These are phyloP conservation scores for Diaporthe australafricana DNA, from an alignment of 2,329 filamentous ascomycete genomes.

Conservation along the genomic window DNA sequence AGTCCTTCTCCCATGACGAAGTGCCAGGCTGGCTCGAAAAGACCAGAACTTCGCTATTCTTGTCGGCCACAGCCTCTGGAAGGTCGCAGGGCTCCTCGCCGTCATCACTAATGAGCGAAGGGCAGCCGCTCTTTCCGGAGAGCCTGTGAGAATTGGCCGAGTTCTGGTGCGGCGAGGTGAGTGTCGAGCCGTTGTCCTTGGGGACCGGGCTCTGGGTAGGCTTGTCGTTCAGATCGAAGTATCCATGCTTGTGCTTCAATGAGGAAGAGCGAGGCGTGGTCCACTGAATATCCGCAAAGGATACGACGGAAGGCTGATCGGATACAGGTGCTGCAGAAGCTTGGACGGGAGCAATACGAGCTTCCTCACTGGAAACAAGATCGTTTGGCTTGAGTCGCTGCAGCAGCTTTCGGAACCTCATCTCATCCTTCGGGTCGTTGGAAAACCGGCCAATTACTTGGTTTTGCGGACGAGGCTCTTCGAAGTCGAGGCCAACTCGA, in stretches of 20 bases:
- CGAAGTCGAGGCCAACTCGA: no score
- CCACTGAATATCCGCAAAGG: no score
- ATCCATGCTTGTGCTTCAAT: neutral
- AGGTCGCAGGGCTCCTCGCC: neutral
- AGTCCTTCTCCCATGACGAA: neutral
- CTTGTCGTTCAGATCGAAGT: neutral
- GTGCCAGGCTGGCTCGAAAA: neutral
- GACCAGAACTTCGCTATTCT: neutral
- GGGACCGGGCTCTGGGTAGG: neutral
- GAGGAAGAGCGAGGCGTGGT: neutral
- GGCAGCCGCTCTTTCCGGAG: neutral
- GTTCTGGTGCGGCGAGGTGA: neutral
- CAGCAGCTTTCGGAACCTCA: neutral
- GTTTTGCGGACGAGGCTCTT: no score
- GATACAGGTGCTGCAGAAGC: neutral
- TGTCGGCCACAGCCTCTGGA: neutral
- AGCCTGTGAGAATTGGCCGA: neutral
- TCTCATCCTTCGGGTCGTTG: neutral
- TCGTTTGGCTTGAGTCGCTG: neutral
- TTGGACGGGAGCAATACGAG: neutral
- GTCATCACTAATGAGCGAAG: neutral
- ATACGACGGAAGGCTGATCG: neutral
- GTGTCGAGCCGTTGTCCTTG: neutral
- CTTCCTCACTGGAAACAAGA: no score
- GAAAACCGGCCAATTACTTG: neutral